These are phyloP conservation scores for Trichoderma atroviride DNA, from an alignment of 2,329 filamentous ascomycete species.

Conservation along the genomic window DNA sequence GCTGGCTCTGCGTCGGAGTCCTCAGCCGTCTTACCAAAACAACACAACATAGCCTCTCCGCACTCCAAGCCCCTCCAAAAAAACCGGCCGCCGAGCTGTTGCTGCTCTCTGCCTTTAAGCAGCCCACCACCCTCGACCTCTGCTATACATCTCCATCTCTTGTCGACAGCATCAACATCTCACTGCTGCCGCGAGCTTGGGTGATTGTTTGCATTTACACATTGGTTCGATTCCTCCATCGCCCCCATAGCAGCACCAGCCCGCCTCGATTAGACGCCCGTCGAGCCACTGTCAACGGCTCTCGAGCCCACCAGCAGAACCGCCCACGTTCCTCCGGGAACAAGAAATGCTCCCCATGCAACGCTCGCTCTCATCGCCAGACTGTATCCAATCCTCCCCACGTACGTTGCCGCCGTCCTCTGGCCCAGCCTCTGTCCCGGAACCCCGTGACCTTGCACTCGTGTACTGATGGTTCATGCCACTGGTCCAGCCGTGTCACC, in stretches of 20 bases:
- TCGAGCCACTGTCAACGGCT: conserved; percentile 12
- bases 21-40: conserved; percentile 1
- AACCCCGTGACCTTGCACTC: conserved; percentile 20
- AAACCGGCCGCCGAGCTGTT: conserved; percentile 10
- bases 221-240: neutral
- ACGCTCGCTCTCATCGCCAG: conserved; percentile 64
- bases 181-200: neutral
- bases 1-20: conserved; percentile 28
- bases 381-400: conserved; percentile 58
- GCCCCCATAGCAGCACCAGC: neutral
- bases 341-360: conserved; percentile 64
- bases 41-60: neutral
- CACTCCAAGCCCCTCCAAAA: conserved; percentile 20
- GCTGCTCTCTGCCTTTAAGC: neutral
- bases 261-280: conserved; percentile 26
- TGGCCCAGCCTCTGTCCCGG: conserved; percentile 10
- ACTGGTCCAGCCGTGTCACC: conserved; percentile 39
- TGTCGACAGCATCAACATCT: neutral
- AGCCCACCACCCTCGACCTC: conserved; percentile 8
- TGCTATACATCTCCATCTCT: neutral
- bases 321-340: conserved; percentile 44
- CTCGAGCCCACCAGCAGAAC: neutral
- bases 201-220: neutral
- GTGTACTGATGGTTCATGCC: conserved; percentile 37
- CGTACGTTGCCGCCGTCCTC: conserved; percentile 53